Conservation (phyloP, 2,329 filamentous ascomycete species). For the Cladosporium phlei region DNA sequence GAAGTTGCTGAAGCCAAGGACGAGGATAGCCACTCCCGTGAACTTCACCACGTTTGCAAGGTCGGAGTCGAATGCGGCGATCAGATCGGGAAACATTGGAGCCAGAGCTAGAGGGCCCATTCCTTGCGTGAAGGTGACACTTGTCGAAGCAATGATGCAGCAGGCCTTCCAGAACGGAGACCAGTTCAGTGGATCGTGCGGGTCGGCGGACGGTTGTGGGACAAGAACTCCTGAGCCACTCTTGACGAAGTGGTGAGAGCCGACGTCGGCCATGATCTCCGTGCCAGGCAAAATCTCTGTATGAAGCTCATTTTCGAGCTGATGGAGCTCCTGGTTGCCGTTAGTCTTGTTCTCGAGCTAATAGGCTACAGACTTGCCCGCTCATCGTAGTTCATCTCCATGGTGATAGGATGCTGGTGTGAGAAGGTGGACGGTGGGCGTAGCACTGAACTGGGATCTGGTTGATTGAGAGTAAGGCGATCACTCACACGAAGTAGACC, state of each 20-base stretch:
- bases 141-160: constrained; percentile 43
- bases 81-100: constrained; percentile 57
- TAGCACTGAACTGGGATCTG: no score
- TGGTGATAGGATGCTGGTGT: constrained; percentile 28
- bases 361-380: constrained; percentile 25
- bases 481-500: no score
- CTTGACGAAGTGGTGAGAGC: constrained; percentile 61
- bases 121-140: constrained; percentile 50
- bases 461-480: no score
- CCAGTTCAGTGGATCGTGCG: constrained; percentile 48
- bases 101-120: constrained; percentile 53
- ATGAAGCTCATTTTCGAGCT: constrained; percentile 50
- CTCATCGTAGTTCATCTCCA: constrained; percentile 48
- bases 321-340: constrained; percentile 36
- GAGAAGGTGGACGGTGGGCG: no score
- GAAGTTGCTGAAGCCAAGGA: constrained; percentile 57
- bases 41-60: constrained; percentile 53
- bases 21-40: constrained; percentile 53
- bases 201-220: constrained; percentile 46
- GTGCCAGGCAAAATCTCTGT: constrained; percentile 54
- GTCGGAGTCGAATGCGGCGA: constrained; percentile 30
- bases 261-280: constrained; percentile 58
- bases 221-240: constrained; percentile 45
- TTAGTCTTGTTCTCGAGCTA: constrained; percentile 14
- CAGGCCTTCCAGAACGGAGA: constrained; percentile 45